Base-by-base conservation (phyloP, 1,139 yeast species). In the Suhomyces panamericanus region DNA sequence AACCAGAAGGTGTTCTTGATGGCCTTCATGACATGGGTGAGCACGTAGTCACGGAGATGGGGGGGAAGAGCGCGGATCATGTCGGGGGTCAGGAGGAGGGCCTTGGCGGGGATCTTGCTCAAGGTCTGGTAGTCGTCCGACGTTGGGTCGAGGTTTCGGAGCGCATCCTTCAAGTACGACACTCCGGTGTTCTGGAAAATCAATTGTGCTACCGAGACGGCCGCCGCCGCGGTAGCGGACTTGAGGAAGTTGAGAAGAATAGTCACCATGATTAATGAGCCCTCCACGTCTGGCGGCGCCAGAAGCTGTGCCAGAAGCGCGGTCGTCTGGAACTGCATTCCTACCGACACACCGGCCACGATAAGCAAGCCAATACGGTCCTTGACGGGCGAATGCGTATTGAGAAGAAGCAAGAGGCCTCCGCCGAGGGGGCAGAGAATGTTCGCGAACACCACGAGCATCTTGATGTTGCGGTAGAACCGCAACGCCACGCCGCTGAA, bases 301-400 rank as follows among this genome's bases (percentile, higher is more conserved):
- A 69, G 64, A 29, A 83, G 57, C 56, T 84, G 89, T 7, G 77
- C 72, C 13, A 81, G 64, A 17, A 84, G 57, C 37, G 79, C 54
- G 1, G 78, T 62, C 29, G 80, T 65, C 59, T 83, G 90, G 53
- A 81, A 68, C 41, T 70, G 67, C 17, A 75, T 53, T 1, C 90
- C 89, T 40, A 76, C 63, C 0, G 81, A 74, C 20, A 80, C 56
- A 45, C 89, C 89, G 6, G 73, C 69, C 6, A 81, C 55, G 28
- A 84, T 76, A 34, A 77, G 60, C 11, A 73, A 63, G 0, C 89
- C 89, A 47, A 83, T 79, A 36, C 72, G 67, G 40, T 65, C 56
- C 6, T 69, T 60, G 16, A 57, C 53, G 1, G 67, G 54, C 1
- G 81, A 69, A 43, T 69, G 49, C 13, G 61, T 64, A 15, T 63